phyloP scores from a whole-genome alignment of 108 stramenopile genomes.

The Skeletonema tropicum region DNA sequence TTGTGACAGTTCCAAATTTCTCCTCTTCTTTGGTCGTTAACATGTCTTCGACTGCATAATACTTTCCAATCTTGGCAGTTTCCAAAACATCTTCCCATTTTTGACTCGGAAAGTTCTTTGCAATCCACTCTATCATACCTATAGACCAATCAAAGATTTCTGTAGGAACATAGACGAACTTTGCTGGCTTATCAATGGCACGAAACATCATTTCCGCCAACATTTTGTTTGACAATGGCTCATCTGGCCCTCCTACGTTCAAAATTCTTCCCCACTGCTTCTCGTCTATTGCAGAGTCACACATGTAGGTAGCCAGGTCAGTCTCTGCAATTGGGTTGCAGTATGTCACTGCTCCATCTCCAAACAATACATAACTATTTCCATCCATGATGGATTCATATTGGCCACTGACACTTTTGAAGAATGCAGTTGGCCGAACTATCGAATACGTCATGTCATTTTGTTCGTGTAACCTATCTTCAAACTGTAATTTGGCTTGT shows the following conservation, averaged over 20 bases:
- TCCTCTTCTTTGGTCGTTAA: slow-evolving; percentile 71
- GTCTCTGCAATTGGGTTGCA: slow-evolving; percentile 88
- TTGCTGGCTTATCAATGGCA: slow-evolving; percentile 56
- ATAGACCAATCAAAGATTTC: slow-evolving; percentile 78
- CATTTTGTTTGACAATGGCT: slow-evolving; percentile 66
- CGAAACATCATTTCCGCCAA: slow-evolving; percentile 71
- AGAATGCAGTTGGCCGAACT: slow-evolving; percentile 88
- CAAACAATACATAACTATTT: slow-evolving; percentile 79
- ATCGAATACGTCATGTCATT: slow-evolving; percentile 62
- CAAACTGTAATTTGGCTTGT: slow-evolving; percentile 82
- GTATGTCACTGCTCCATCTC: slow-evolving; percentile 70
- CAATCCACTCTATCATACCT: slow-evolving; percentile 57
- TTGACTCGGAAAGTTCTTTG: slow-evolving; percentile 38
- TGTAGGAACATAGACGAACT: slow-evolving; percentile 62
- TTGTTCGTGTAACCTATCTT: slow-evolving; percentile 41
- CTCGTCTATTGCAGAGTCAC: slow-evolving; percentile 68
- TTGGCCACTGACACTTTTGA: slow-evolving; percentile 85
- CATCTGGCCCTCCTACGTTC: slow-evolving; percentile 84
- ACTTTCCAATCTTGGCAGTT: slow-evolving; percentile 84
- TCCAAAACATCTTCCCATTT: slow-evolving; percentile 77
- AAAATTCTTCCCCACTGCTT: slow-evolving; percentile 52
- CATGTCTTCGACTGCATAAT: slow-evolving; percentile 92
- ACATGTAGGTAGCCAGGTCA: slow-evolving; percentile 76
- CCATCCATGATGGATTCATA: slow-evolving; percentile 79
- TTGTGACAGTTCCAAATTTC: slow-evolving; percentile 74